Percentiles rank a stretch among this genome's conserved stretches.
phyloP scores from a whole-genome alignment of 2,329 filamentous ascomycete species.

The Beauveria varroae region DNA sequence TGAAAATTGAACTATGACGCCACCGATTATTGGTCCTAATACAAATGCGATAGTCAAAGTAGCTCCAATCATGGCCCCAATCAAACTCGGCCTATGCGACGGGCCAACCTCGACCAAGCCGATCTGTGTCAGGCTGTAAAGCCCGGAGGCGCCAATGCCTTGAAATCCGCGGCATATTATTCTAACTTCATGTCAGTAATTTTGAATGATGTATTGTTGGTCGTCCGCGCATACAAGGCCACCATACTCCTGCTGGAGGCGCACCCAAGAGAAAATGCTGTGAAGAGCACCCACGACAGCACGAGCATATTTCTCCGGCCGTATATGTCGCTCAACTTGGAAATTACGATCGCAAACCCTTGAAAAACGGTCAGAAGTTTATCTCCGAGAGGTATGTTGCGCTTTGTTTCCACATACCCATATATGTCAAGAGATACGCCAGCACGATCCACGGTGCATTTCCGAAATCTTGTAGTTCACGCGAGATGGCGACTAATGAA shows the following conservation, averaged over 20 bases:
- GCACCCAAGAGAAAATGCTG: conserved; percentile 48
- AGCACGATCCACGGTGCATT: conserved; percentile 49
- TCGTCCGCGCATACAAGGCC: conserved; percentile 36
- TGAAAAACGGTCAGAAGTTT: not conserved
- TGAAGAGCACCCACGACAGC: conserved; percentile 46
- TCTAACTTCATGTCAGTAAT: conserved; percentile 26
- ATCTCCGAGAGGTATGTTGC: not conserved
- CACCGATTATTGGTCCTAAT: conserved; percentile 51
- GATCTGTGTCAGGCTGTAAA: conserved; percentile 54
- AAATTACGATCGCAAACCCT: conserved; percentile 51
- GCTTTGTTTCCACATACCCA: conserved; percentile 30
- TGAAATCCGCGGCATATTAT: conserved; percentile 53
- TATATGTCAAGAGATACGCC: conserved; percentile 49
- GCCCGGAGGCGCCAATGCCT: conserved; percentile 52
- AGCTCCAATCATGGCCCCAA: conserved; percentile 47
- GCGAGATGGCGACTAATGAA: conserved; percentile 48
- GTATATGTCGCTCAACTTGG: conserved; percentile 53
- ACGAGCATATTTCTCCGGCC: conserved; percentile 44
- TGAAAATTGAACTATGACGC: conserved; percentile 43
- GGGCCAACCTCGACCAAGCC: conserved; percentile 50
- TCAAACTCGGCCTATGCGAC: conserved; percentile 41
- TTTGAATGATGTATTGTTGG: not conserved
- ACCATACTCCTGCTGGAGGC: conserved; percentile 42
- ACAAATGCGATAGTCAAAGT: conserved; percentile 52
- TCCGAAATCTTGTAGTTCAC: conserved; percentile 42